phyloP scores from a whole-genome alignment of 805 yeast genomes.

The Yamadazyma phyllophila region DNA sequence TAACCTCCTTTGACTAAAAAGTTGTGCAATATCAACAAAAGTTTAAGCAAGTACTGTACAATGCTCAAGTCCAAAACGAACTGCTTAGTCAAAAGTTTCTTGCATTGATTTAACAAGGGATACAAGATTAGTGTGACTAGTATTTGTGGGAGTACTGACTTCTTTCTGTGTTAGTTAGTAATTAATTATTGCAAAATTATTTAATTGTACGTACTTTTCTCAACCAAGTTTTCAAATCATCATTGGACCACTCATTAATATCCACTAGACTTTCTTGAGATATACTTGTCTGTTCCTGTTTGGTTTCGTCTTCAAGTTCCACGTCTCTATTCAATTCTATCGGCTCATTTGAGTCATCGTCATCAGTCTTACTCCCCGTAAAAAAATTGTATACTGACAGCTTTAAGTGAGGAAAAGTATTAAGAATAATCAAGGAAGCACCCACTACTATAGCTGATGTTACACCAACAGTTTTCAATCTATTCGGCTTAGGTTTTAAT shows the following conservation, averaged over 20 bases:
- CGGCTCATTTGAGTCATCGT: slow-evolving; percentile 25
- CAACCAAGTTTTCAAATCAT: slow-evolving; percentile 34
- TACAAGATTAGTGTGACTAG: slow-evolving; percentile 46
- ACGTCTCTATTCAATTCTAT: slow-evolving; percentile 16
- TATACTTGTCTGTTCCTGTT: neutral
- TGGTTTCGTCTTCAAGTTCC: slow-evolving; percentile 4
- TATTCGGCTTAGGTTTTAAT: slow-evolving; percentile 14
- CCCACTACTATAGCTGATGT: slow-evolving; percentile 45
- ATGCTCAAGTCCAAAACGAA: slow-evolving; percentile 19
- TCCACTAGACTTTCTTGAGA: slow-evolving; percentile 23
- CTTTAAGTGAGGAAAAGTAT: slow-evolving; percentile 51
- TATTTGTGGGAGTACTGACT: slow-evolving; percentile 44
- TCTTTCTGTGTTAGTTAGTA: slow-evolving; percentile 39
- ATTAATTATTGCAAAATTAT: neutral
- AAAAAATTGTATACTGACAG: slow-evolving; percentile 22
- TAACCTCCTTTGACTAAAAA: neutral
- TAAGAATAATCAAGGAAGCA: slow-evolving; percentile 39
- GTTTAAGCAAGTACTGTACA: slow-evolving; percentile 13
- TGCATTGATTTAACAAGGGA: slow-evolving; percentile 46
- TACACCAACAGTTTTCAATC: slow-evolving; percentile 20
- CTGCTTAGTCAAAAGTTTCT: slow-evolving; percentile 20
- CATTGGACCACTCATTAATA: slow-evolving; percentile 34
- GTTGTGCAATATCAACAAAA: slow-evolving; percentile 1
- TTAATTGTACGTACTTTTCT: slow-evolving; percentile 32
- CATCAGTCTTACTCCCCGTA: slow-evolving; percentile 18